phyloP scores from a whole-genome alignment of 1,284 basidiomycete genomes.

The Porphyrellus sp. region DNA sequence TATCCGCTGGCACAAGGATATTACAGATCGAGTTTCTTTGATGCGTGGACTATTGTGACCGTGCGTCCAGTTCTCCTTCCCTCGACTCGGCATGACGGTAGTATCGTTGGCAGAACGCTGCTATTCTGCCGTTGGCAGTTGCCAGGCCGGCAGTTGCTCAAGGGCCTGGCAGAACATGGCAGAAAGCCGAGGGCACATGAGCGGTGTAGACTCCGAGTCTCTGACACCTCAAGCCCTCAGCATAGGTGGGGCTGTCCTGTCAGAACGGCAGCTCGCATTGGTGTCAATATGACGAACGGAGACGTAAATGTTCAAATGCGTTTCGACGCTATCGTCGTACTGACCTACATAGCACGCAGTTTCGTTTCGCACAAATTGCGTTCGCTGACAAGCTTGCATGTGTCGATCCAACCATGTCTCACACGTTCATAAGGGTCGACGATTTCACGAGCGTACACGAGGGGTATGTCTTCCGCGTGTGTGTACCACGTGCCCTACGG shows the following conservation, averaged over 20 bases:
- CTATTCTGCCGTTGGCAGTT: too few relatives aligned
- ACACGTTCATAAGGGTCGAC: conserved; percentile 73
- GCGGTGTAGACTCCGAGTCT: too few relatives aligned
- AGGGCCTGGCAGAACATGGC: too few relatives aligned
- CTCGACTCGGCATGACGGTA: neutral
- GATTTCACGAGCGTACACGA: conserved; percentile 52
- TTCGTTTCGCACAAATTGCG: conserved; percentile 55
- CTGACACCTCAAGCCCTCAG: too few relatives aligned
- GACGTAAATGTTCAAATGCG: conserved; percentile 42
- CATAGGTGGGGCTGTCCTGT: too few relatives aligned
- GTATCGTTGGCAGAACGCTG: too few relatives aligned
- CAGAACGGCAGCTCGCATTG: too few relatives aligned
- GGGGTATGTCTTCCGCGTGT: neutral
- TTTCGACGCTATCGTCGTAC: neutral
- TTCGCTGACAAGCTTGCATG: conserved; percentile 54
- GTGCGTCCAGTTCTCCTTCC: conserved; percentile 32
- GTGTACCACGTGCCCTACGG: conserved; percentile 68
- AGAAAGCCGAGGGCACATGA: too few relatives aligned
- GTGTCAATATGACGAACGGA: conserved; percentile 69
- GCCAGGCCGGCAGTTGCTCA: too few relatives aligned
- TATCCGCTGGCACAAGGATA: conserved; percentile 51
- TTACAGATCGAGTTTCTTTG: conserved; percentile 50
- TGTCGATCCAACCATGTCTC: conserved; percentile 52
- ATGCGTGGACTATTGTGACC: conserved; percentile 53
- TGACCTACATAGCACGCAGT: conserved; percentile 38